Percentiles rank a stretch among this genome's conserved stretches.
Conservation (phyloP, 176 grass and related monocot genomes). For the Paspalum notatum region DNA sequence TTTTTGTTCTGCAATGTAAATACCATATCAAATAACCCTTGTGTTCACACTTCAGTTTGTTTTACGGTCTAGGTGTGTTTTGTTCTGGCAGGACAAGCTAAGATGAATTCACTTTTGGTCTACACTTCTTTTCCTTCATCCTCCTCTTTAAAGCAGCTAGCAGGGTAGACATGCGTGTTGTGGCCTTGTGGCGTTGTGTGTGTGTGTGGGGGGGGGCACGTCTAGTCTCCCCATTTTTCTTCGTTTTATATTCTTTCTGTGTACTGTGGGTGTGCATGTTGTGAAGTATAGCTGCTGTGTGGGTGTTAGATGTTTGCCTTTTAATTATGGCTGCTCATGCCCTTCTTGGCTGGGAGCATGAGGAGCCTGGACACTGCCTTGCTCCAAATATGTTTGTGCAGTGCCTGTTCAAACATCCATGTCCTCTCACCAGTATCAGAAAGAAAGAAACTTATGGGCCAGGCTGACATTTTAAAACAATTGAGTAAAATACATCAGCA, state of each 20-base stretch:
- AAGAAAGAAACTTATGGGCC: background rate
- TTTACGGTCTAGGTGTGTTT: background rate
- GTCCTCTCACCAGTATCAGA: background rate
- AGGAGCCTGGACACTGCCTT: conserved; percentile 1
- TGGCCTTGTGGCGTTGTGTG: no score
- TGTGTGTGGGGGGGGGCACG: no score
- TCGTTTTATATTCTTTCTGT: background rate
- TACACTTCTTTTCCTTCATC: background rate
- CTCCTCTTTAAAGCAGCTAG: background rate
- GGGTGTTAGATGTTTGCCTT: background rate
- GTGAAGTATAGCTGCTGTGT: background rate
- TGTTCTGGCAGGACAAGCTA: background rate
- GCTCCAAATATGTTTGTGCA: background rate
- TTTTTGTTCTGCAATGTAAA: background rate
- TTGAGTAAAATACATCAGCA: background rate
- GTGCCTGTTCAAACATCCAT: background rate
- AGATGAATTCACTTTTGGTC: background rate
- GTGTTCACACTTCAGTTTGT: background rate
- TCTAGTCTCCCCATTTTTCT: background rate
- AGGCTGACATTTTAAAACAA: background rate
- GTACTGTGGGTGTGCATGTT: background rate
- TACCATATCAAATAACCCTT: conserved; percentile 1
- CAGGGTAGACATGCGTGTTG: background rate
- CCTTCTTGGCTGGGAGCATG: background rate
- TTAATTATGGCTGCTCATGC: background rate